Conservation (phyloP, 2,329 filamentous ascomycete genomes). For the Leptoxyphium fumago region DNA sequence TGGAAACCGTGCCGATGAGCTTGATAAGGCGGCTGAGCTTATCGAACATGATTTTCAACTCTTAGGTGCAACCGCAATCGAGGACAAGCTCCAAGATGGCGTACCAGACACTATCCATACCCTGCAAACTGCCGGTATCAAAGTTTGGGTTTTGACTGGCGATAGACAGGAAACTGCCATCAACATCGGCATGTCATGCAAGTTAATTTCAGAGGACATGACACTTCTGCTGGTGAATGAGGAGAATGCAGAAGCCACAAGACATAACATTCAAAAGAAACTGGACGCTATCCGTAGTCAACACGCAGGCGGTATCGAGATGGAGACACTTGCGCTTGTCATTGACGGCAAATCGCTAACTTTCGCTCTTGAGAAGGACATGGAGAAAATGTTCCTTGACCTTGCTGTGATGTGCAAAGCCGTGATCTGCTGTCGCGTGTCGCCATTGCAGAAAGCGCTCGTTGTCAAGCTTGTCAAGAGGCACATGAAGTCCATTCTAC, state of each 20-base stretch:
- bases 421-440: slow-evolving; percentile 95
- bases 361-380: slow-evolving; percentile 78
- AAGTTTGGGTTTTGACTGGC: slow-evolving; percentile 95
- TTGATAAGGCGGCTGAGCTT: slow-evolving; percentile 92
- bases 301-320: slow-evolving; percentile 58
- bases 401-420: slow-evolving; percentile 93
- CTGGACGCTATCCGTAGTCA: slow-evolving; percentile 79
- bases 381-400: slow-evolving; percentile 88
- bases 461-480: slow-evolving; percentile 98
- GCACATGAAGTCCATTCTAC: slow-evolving; percentile 75
- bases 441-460: slow-evolving; percentile 87
- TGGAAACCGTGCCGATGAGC: slow-evolving; percentile 81
- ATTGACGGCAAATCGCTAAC: slow-evolving; percentile 96
- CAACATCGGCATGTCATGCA: slow-evolving; percentile 99
- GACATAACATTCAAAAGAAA: slow-evolving; percentile 86
- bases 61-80: slow-evolving; percentile 89
- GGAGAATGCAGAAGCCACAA: slow-evolving; percentile 60
- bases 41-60: slow-evolving; percentile 87
- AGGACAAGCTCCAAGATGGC: slow-evolving; percentile 91
- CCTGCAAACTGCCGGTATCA: slow-evolving; percentile 90
- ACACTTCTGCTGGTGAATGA: slow-evolving; percentile 94
- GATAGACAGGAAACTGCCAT: slow-evolving; percentile 98
- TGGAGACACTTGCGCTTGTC: slow-evolving; percentile 76
- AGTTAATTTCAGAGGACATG: slow-evolving; percentile 97
- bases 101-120: slow-evolving; percentile 98